Evolutionary conservation across 2,329 filamentous ascomycete genomes (phyloP), one percentile per base, ranked within the genome.

Genomic region (Aureobasidium sp.): DNA sequence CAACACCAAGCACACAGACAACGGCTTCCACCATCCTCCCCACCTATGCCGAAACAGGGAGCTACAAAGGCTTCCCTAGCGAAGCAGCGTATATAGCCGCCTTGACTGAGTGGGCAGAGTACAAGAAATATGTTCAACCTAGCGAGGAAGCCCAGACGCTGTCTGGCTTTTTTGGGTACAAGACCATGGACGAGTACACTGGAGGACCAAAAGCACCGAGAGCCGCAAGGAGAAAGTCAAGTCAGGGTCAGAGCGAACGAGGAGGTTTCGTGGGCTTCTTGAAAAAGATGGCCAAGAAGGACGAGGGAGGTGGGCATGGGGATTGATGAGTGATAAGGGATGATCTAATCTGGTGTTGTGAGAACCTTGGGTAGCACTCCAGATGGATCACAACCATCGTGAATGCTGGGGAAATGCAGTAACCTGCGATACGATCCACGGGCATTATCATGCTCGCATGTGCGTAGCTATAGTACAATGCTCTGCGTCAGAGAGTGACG

Each of bases 31-130:
- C 57, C 1, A 31, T 52, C 36, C 57, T 61, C 3, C 57, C 57
- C 11, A 31, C 36, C 17, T 61, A 61, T 27, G 56, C 42, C 14
- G 25, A 59, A 20, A 42, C 45, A 12, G 45, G 34, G n/a, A 42
- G 25, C 25, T 72, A 71, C 53, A 63, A 65, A 29, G 70, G 71
- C 22, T 72, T 71, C 47, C 65, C 70, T 4, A 68, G 65, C 7
- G 65, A 69, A 64, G 66, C 64, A 31, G 65, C 67, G 42, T 72
- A 72, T 31, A 66, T 71, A 7, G 64, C 64, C 3, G 69, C 70
- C 1, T 62, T 72, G 20, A 62, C 66, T 9, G 68, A 66, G 27
- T 72, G 70, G 69, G 70, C 69, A 14, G 69, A 72, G 31, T 62
- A 62, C 27, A 69, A 72, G 63, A 66, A 66, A 53, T 72, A 69